Conservation (phyloP, 1,139 yeast species). For the Candida smagusa region DNA sequence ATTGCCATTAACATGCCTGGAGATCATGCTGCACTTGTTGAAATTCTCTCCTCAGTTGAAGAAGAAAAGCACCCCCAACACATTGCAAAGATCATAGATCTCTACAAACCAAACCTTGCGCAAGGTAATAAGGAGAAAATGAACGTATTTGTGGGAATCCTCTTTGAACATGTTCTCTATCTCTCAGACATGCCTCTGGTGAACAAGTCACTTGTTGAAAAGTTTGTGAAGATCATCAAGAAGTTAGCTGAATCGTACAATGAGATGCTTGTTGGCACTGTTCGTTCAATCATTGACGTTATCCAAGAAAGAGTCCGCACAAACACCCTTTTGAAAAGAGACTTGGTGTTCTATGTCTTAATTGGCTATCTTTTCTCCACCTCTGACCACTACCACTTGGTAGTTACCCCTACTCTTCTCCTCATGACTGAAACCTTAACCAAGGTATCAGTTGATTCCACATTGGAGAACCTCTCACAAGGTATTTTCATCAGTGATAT, state of each 20-base stretch:
- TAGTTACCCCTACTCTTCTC: constrained; percentile 79
- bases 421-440: constrained; percentile 66
- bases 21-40: constrained; percentile 49
- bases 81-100: constrained; percentile 54
- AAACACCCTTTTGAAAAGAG: constrained; percentile 32
- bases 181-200: constrained; percentile 34
- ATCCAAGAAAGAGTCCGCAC: constrained; percentile 47
- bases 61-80: constrained; percentile 44
- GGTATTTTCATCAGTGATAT: constrained; percentile 64
- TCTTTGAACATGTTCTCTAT: constrained; percentile 61
- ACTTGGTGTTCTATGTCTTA: constrained; percentile 63
- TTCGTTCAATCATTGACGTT: constrained; percentile 26
- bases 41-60: constrained; percentile 31
- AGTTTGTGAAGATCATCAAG: constrained; percentile 51
- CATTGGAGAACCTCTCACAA: constrained; percentile 38
- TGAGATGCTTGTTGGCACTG: constrained; percentile 52
- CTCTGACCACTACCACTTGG: constrained; percentile 91
- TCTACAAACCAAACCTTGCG: constrained; percentile 74
- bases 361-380: constrained; percentile 84
- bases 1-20: constrained; percentile 51
- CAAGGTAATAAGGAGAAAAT: constrained; percentile 79
- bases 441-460: constrained; percentile 40
- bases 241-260: constrained; percentile 65
- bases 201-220: constrained; percentile 26
- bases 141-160: constrained; percentile 58